Evolutionary conservation across 2,329 filamentous ascomycete species (phyloP), one percentile per base, ranked within the genome.

Genomic region (Sarocladium kiliense): DNA sequence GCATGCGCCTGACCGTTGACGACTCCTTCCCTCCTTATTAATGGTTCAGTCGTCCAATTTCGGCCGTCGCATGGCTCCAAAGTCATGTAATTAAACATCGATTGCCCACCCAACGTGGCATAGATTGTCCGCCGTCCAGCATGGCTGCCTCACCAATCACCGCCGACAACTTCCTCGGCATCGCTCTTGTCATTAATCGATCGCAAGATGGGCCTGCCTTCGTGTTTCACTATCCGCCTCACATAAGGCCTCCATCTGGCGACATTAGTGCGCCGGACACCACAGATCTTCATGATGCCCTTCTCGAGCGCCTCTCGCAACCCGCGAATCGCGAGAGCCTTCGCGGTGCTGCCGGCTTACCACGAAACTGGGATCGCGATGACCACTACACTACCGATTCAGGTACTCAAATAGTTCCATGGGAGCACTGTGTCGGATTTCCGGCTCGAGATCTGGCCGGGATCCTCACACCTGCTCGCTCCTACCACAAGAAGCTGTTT

Each of bases 221-320:
- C 63, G 87, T 94, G 63, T 96, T 92, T 70, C 89, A 96, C 70
- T 94, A 94, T 65, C 91, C 91, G n/a, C 80, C 85, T n/a, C 68
- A 74, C 47, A 76, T 82, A 42, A 32, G 26, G 37, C 25, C 55
- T 37, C 42, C 42, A 12, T 61, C 69, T 16, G 68, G 70, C 26
- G 66, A 68, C n/a, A 61, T 67, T 4, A 66, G 64, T 16, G 59
- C 68, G 16, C 65, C 69, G 12, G 71, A 67, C 34, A 57, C 57
- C 37, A 57, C 42, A 21, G 77, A 81, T 50, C 72, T 79, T 23
- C 80, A 84, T 53, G 81, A 84, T 58, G 68, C 73, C 23, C 66
- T 81, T 16, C 69, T 78, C 12, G 76, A 80, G 58, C 73, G 76
- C 34, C 69, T 77, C 30, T 67, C 73, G 1, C 71, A 74, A 45